A percentile compares a stretch with the other conserved stretches of the same genome.
Evolutionary conservation across 192 early-diverging fungal genomes (phyloP).

Genomic region (Coemansia sp.): DNA sequence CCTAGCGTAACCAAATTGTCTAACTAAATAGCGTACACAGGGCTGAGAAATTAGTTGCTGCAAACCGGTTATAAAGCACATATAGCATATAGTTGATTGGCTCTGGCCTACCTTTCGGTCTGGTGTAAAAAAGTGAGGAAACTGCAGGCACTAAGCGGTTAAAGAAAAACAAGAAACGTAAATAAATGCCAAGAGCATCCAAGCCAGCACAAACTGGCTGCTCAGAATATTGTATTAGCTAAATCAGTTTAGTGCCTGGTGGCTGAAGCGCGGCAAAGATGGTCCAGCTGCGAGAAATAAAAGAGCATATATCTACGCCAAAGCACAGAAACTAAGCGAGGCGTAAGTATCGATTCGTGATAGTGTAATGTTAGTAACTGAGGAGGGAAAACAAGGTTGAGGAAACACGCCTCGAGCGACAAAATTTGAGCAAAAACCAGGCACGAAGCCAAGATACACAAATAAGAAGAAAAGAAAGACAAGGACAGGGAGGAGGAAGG

Average conservation of each 20-base stretch:
- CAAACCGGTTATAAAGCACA: not conserved
- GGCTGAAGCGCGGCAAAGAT: not conserved
- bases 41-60: not conserved
- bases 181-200: not conserved
- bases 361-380: not conserved
- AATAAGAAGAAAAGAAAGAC: conserved; percentile 1
- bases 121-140: not conserved
- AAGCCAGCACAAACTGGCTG: not conserved
- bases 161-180: not conserved
- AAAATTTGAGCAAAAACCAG: conserved; percentile 5
- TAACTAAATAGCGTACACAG: not conserved
- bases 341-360: conserved; percentile 1
- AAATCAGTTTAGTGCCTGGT: not conserved
- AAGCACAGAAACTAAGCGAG: not conserved
- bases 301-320: not conserved
- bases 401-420: conserved; percentile 9
- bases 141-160: not conserved
- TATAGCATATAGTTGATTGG: not conserved
- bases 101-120: not conserved
- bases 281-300: too few species aligned
- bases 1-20: not conserved
- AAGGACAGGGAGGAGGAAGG: conserved; percentile 4
- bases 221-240: not conserved
- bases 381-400: not conserved
- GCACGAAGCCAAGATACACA: conserved; percentile 15